Conservation (phyloP, 768 basidiomycete species). For the Agrocybe pediades region DNA sequence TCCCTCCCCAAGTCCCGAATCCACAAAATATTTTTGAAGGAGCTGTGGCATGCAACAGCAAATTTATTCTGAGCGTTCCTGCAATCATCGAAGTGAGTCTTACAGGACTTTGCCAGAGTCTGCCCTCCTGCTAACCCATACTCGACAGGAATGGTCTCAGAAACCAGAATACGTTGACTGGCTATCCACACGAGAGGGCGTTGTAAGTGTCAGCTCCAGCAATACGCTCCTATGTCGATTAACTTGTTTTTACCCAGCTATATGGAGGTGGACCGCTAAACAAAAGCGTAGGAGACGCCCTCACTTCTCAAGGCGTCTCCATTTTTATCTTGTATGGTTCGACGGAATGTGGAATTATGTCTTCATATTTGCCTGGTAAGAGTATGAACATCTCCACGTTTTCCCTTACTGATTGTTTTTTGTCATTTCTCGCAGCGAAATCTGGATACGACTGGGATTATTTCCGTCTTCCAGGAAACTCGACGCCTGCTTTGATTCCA, state of each 20-base stretch:
- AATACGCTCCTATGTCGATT: background rate
- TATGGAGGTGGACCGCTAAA: constrained; percentile 12
- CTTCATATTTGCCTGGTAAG: constrained; percentile 4
- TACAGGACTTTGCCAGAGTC: background rate
- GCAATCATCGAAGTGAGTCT: constrained; percentile 5
- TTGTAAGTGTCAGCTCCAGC: background rate
- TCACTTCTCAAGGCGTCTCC: constrained; percentile 6
- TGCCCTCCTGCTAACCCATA: background rate
- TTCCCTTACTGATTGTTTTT: background rate
- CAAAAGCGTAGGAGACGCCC: constrained; percentile 4
- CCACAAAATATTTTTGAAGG: constrained; percentile 6
- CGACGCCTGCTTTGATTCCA: constrained; percentile 4
- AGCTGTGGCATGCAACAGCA: background rate
- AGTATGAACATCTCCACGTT: background rate
- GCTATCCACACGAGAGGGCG: constrained; percentile 9
- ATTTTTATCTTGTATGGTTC: constrained; percentile 10
- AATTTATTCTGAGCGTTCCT: constrained; percentile 7
- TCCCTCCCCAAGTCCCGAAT: constrained; percentile 8
- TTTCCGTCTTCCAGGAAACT: constrained; percentile 4
- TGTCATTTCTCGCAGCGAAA: background rate
- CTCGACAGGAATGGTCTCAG: constrained; percentile 6
- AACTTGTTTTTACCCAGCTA: background rate
- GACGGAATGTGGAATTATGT: constrained; percentile 12
- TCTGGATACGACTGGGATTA: constrained; percentile 10
- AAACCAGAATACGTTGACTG: constrained; percentile 9